Base-by-base conservation (phyloP, 345 rosid species). In the Aquilaria sinensis region DNA sequence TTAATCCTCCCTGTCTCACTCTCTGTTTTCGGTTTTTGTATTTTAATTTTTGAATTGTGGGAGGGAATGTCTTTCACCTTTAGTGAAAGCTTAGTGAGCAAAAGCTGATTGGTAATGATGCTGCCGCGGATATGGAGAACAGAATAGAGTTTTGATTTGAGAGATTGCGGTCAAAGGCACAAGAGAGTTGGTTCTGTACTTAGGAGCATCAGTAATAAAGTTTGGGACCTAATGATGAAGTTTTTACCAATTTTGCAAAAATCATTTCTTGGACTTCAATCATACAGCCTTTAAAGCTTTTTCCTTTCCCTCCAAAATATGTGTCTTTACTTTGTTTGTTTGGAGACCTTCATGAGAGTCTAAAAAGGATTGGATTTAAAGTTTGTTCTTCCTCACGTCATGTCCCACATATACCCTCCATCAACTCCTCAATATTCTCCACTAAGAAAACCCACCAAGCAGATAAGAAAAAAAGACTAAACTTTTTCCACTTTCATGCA, bases 91-190 rank as follows among this genome's bases (percentile, higher is more conserved):
- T 53, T 43, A 46, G 45, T 49, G 56, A 31, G 33, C n/a, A 14
- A 57, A 63, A 57, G 23, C 43, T 58, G 6, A 47, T 30, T 3
- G 11, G 80, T 16, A 75, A 80, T 78, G 77, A 78, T 78, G 64
- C 31, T 76, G 81, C 64, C 65, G 61, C 33, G 74, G 75, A 64
- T 56, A 34, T 68, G 2, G 70, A 60, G 64, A 75, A 69, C 66
- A 34, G 37, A 53, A 16, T 60, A 71, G 67, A 12, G 53, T 32
- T 47, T 64, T 70, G 67, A 63, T 62, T 65, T 68, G 67, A 65
- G 37, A 62, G 23, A 31, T 66, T 62, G 14, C 77, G 85, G 85
- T 84, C 84, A 82, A 87, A 77, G 64, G 57, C 69, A 56, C 60
- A 81, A 75, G 72, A 73, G 51, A 57, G 69, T 32, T 65, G 55